Evolutionary conservation across 2,329 filamentous ascomycete genomes (phyloP), one percentile per base, ranked within the genome.

Genomic region (Aspergillus proliferans): DNA sequence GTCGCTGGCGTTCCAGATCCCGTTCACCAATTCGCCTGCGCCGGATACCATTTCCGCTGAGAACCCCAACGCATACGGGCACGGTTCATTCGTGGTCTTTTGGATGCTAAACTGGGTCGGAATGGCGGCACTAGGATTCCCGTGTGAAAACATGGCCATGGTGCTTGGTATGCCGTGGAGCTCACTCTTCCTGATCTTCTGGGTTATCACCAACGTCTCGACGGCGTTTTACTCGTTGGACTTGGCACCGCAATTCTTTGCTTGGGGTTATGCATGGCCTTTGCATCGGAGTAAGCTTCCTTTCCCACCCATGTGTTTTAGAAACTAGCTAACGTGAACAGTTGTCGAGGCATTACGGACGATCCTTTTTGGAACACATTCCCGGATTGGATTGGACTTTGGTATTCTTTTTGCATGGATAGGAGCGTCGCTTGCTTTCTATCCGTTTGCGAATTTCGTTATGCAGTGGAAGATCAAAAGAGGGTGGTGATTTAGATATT

Each of bases 91-190:
- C 50, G 61, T 76, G 0, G 79, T 85, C 0, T 85, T 83, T 58
- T 83, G 79, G 79, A 79, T 82, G 75, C 58, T 84, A 12, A 83
- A 84, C 48, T 84, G 76, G 62, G 69, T 78, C 0, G 82, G 82
- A 7, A 85, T 86, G 82, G 70, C 74, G 7, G 81, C 82, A 0
- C 59, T 86, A 1, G 83, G 82, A 0, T 65, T 86, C 2, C 80
- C 82, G 0, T 83, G 80, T 58, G 82, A 86, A 66, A 85, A 85
- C 56, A 76, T 82, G 24, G 79, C 79, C 0, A 84, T 84, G 78
- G 58, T 84, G 2, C 68, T 85, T 4, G 81, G 80, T 0, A 71
- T 78, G 56, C 82, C 80, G 0, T 85, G 81, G 81, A 78, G 73
- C 46, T 75, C 80, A 0, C 62, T 84, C 0, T 86, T 82, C 75